Percentiles rank a stretch among this genome's conserved stretches.
These are phyloP conservation scores for Delphinella strobiligena DNA, from an alignment of 2,329 filamentous ascomycete genomes.

Conservation along the genomic window DNA sequence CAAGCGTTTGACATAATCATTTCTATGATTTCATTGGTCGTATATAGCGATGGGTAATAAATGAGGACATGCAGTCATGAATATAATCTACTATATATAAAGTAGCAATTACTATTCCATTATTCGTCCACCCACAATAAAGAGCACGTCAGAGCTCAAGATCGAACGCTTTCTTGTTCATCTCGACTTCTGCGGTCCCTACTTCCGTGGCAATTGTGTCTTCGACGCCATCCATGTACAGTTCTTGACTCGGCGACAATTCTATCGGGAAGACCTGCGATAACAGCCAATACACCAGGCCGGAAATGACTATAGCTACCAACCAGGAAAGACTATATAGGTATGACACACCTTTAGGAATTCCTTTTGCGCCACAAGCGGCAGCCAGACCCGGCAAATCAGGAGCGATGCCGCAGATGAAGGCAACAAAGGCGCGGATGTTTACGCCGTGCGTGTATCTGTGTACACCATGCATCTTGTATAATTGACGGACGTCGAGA, in stretches of 20 bases:
- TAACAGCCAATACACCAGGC: constrained; percentile 7
- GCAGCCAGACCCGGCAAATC: constrained; percentile 2
- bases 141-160: neutral
- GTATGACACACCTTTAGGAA: constrained; percentile 7
- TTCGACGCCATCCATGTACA: constrained; percentile 9
- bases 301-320: constrained; percentile 6
- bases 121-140: neutral
- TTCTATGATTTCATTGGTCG: too few species aligned
- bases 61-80: neutral
- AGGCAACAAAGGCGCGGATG: constrained; percentile 2
- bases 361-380: constrained; percentile 7
- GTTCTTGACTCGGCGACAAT: constrained; percentile 6
- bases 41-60: too few species aligned
- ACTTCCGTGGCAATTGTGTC: neutral
- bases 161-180: neutral
- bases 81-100: neutral
- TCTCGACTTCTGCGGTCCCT: neutral
- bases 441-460: constrained; percentile 1
- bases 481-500: constrained; percentile 1
- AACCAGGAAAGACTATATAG: constrained; percentile 10
- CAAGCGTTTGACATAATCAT: too few species aligned
- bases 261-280: constrained; percentile 8
- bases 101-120: neutral
- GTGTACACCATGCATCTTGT: constrained; percentile 2
- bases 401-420: constrained; percentile 1